These are phyloP conservation scores for Hanseniaspora occidentalis DNA, from an alignment of 805 yeast genomes.

Conservation along the genomic window DNA sequence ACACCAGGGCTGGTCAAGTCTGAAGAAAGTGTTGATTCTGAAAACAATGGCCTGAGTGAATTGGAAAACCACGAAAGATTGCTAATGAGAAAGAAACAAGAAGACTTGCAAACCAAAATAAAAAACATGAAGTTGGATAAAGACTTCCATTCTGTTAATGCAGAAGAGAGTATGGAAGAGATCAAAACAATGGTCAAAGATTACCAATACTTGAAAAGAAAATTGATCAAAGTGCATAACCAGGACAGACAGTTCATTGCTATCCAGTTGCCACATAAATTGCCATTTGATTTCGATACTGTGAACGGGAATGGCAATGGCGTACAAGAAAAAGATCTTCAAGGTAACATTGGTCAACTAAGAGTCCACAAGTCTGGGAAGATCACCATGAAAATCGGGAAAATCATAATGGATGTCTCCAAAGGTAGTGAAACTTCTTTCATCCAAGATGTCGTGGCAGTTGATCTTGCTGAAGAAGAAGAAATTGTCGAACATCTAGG, in stretches of 20 bases:
- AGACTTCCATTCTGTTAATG: constrained; percentile 21
- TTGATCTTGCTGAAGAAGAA: constrained; percentile 33
- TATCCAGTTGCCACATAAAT: constrained; percentile 27
- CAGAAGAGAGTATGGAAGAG: constrained; percentile 27
- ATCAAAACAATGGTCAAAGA: constrained; percentile 26
- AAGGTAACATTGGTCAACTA: constrained; percentile 61
- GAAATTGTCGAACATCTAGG: constrained; percentile 40
- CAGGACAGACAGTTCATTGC: constrained; percentile 1
- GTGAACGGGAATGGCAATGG: constrained; percentile 11
- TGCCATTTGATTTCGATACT: constrained; percentile 17
- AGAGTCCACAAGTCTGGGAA: constrained; percentile 79
- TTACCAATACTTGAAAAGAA: constrained; percentile 25
- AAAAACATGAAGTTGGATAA: constrained; percentile 16
- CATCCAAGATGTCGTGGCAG: constrained; percentile 56
- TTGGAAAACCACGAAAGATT: constrained; percentile 10
- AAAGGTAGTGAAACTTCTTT: constrained; percentile 60
- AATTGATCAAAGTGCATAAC: constrained; percentile 10
- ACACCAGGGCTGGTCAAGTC: constrained; percentile 14
- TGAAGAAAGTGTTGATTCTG: constrained; percentile 1
- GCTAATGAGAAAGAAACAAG: constrained; percentile 15
- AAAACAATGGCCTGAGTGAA: constrained; percentile 10
- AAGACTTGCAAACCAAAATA: constrained; percentile 19
- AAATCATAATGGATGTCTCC: constrained; percentile 51
- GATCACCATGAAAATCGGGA: constrained; percentile 61
- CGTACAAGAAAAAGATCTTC: constrained; percentile 8